Percentiles rank a stretch among this genome's conserved stretches.
These are phyloP conservation scores for Plantago lanceolata DNA, from an alignment of 305 asterid genomes.

Conservation along the genomic window DNA sequence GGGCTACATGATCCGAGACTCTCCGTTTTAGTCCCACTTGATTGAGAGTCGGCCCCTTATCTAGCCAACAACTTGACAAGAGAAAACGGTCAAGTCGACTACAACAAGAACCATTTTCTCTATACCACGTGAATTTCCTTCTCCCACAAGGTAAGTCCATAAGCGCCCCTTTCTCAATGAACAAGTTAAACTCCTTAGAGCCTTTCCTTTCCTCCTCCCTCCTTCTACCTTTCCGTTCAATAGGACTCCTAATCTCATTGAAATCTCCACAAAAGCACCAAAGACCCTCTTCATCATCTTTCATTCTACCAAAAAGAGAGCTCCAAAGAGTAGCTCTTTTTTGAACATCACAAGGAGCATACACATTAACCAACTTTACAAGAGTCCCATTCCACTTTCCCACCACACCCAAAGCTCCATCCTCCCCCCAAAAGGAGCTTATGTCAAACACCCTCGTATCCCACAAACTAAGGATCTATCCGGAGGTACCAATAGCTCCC, in stretches of 20 bases:
- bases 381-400: too few species aligned
- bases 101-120: not conserved
- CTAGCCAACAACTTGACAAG: too few species aligned
- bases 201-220: not conserved
- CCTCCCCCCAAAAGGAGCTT: not conserved
- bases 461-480: too few species aligned
- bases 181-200: not conserved
- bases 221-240: not conserved
- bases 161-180: not conserved
- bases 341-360: not conserved
- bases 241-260: not conserved
- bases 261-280: not conserved
- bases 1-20: not conserved
- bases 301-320: not conserved
- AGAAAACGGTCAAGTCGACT: too few species aligned
- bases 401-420: not conserved
- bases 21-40: not conserved
- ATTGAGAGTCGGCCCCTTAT: not conserved
- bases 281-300: not conserved
- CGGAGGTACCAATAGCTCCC: too few species aligned
- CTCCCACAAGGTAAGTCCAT: not conserved
- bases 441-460: too few species aligned
- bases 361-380: not conserved
- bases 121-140: not conserved
- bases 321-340: not conserved